Evolutionary conservation across 2,329 filamentous ascomycete species (phyloP).

Genomic region (Botrytis porri): DNA sequence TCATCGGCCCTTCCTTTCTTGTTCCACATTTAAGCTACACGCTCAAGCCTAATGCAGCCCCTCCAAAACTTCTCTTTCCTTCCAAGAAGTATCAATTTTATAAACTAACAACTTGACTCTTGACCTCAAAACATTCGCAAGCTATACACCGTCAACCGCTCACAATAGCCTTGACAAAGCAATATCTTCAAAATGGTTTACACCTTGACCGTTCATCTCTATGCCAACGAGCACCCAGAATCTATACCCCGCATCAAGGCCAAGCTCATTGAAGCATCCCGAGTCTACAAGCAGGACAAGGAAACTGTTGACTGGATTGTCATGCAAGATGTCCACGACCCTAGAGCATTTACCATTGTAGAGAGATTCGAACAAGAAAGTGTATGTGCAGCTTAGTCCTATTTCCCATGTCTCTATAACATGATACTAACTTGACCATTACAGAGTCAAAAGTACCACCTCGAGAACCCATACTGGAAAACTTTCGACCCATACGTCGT

Average conservation of each 20-base stretch:
- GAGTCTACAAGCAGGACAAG: conserved; percentile 68
- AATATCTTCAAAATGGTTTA: conserved; percentile 57
- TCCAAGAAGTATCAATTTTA: background rate
- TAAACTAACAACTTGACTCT: background rate
- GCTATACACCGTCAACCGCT: background rate
- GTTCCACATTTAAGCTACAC: conserved; percentile 16
- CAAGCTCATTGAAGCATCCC: conserved; percentile 72
- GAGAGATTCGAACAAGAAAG: conserved; percentile 68
- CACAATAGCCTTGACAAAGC: background rate
- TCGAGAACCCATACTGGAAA: conserved; percentile 49
- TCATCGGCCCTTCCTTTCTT: conserved; percentile 12
- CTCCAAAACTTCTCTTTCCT: background rate
- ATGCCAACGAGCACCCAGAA: conserved; percentile 63
- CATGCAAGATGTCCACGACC: conserved; percentile 70
- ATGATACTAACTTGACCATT: conserved; percentile 5
- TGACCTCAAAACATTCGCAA: background rate
- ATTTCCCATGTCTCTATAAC: conserved; percentile 23
- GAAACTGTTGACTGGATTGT: conserved; percentile 72
- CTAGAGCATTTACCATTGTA: conserved; percentile 70
- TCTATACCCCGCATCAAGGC: conserved; percentile 64
- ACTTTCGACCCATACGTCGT: conserved; percentile 73
- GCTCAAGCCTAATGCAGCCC: background rate
- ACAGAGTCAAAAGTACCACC: conserved; percentile 59
- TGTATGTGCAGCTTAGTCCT: conserved; percentile 42
- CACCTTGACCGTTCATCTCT: conserved; percentile 66